Evolutionary conservation across 306 rosid species (phyloP), one percentile per base, ranked within the genome.

Genomic region (Acacia confusa): DNA sequence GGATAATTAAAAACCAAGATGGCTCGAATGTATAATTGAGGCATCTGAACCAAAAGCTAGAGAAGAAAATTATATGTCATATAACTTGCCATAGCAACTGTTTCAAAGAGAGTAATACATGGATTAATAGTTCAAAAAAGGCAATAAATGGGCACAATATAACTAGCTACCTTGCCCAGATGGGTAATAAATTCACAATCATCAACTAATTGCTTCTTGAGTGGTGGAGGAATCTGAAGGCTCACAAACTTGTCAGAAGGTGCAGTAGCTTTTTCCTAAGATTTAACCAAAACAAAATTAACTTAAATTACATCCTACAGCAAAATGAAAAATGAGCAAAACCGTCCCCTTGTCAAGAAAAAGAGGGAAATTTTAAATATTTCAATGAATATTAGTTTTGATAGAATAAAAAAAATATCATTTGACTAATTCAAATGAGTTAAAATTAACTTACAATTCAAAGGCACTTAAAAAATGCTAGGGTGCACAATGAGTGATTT

Each of bases 171-270:
- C 99, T 93, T 93, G 86, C 95, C 97, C 34, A 93, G 86, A 85
- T 88, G 94, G 66, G 92, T 91, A 36, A 93, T 76, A 63, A 88
- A 91, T 84, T 91, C 97, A 63, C 91, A 87, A 84, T 95, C 99
- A 85, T 93, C 97, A 84, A 90, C 87, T 81, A 95, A 83, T 83
- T 91, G 97, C 86, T 93, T 91, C 95, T 82, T 93, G 69, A 95
- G 82, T 27, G 82, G 78, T 64, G 76, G 77, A 24, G 97, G 97
- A 70, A 95, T 92, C 78, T 89, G 97, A 79, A 91, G 84, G 83
- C 32, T 87, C 81, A 85, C 83, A 84, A 88, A 86, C 85, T 90
- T 94, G 47, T 89, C 97, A 66, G 78, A 79, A n/a, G 61, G 80
- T 71, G 78, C 57, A 0, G 4, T 79, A 53, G 68, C 60, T 52